These are phyloP conservation scores for Noccaea bulbosa DNA, from an alignment of 345 rosid genomes.

Conservation along the genomic window DNA sequence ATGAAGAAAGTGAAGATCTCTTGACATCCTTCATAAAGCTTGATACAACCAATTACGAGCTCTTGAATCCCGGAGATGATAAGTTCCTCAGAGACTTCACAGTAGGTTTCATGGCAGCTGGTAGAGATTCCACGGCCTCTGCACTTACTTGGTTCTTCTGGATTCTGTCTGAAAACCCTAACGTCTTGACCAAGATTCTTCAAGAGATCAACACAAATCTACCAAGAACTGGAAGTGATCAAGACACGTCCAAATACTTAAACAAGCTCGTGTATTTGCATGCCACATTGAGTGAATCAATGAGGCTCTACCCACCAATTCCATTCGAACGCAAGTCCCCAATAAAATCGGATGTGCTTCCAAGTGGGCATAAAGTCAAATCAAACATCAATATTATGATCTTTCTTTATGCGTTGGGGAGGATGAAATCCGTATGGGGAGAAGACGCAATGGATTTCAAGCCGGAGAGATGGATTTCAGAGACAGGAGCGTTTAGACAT, in stretches of 20 bases:
- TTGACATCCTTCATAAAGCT: neutral
- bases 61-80: neutral
- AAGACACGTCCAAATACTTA: neutral
- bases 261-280: slow-evolving; percentile 2
- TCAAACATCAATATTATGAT: neutral
- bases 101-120: neutral
- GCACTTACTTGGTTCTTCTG: slow-evolving; percentile 24
- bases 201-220: neutral
- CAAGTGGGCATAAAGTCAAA: slow-evolving; percentile 11
- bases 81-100: slow-evolving; percentile 4
- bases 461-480: neutral
- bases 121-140: neutral
- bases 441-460: slow-evolving; percentile 1
- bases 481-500: too few species aligned
- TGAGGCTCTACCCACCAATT: slow-evolving; percentile 12
- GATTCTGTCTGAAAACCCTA: neutral
- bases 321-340: neutral
- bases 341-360: slow-evolving; percentile 1
- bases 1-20: neutral
- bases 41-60: neutral
- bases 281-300: slow-evolving; percentile 1
- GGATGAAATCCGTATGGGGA: slow-evolving; percentile 2
- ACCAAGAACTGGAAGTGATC: neutral
- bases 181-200: neutral
- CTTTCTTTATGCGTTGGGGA: slow-evolving; percentile 1